Conservation (phyloP, 495 filamentous ascomycete genomes). For the Daldinia vernicosa region DNA sequence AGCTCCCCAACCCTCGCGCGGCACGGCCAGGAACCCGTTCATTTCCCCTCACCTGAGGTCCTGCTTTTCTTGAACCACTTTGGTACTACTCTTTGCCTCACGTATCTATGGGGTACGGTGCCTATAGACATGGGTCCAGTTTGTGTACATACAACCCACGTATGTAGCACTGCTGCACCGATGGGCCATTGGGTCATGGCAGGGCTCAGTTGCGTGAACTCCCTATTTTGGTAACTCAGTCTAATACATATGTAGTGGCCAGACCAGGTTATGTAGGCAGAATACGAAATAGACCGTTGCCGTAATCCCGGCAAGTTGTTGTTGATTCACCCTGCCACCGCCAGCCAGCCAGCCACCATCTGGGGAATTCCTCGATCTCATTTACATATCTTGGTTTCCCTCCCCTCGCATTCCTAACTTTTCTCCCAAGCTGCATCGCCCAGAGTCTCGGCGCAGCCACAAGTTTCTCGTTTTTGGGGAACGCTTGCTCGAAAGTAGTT, state of each 20-base stretch:
- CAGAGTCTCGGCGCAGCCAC: conserved; percentile 30
- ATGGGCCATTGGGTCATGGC: conserved; percentile 20
- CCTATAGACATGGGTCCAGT: background rate
- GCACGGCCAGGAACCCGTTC: conserved; percentile 5
- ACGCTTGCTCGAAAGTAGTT: conserved; percentile 11
- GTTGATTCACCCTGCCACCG: background rate
- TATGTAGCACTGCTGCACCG: conserved; percentile 19
- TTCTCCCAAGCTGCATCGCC: conserved; percentile 15
- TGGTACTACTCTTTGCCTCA: background rate
- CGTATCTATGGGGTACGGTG: conserved; percentile 2
- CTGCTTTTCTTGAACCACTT: background rate
- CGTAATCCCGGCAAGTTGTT: conserved; percentile 24
- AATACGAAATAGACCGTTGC: conserved; percentile 7
- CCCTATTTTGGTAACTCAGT: conserved; percentile 20
- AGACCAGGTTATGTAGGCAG: background rate
- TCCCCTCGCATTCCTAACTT: background rate
- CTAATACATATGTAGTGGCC: background rate
- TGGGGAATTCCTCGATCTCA: background rate
- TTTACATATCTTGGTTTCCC: conserved; percentile 24
- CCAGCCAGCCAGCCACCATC: background rate
- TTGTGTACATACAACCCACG: background rate
- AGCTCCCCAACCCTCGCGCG: conserved; percentile 3
- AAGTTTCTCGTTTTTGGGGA: conserved; percentile 18
- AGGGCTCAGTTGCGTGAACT: conserved; percentile 32
- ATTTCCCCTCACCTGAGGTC: conserved; percentile 2